Evolutionary conservation across 1,284 basidiomycete species (phyloP), one percentile per base, ranked within the genome.

Genomic region (Apiotrichum sp.): DNA sequence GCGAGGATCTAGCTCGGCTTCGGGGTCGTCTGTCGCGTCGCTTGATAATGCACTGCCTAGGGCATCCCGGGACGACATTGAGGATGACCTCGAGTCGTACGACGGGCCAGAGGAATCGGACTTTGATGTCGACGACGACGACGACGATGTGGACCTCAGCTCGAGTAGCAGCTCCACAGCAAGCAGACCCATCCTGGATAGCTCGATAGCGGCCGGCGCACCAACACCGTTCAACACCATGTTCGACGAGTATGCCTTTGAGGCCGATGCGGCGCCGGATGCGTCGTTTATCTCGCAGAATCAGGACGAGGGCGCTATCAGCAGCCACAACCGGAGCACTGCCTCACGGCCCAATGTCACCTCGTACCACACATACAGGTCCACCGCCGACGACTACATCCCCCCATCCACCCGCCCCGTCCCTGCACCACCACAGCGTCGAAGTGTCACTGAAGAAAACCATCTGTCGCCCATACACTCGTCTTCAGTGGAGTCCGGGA

Each of bases 161-260:
- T 22, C 13, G 7, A 38, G 22, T 35, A 49, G 13, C 39, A 40
- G 5, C n/a, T 11, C 39, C 50, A 9, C 9, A 8, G 32, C 41
- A 10, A 14, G 39, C 14, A 5, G 32, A n/a, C 22, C n/a, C 42
- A n/a, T 31, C 13, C 10, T 41, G 10, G 40, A 41, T 33, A 41
- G 46, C 16, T 22, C 34, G 2, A 33, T 47, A 3, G 44, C 44
- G 34, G 43, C 34, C 3, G 50, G 56, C 14, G 65, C 69, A 0
- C 69, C 69, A 2, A 71, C 69, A 14, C 69, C 69, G 4, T 65
- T 56, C 59, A 71, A 71, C 56, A 69, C 69, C 3, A 56, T 59
- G 52, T 56, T 54, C 14, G 61, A 62, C 47, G 36, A 49, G 10
- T 43, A 44, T 11, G 49, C 41, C 7, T 52, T 45, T 42, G 53